These are phyloP conservation scores for Herpotrichia juniperi DNA, from an alignment of 2,329 filamentous ascomycete species.

Conservation along the genomic window DNA sequence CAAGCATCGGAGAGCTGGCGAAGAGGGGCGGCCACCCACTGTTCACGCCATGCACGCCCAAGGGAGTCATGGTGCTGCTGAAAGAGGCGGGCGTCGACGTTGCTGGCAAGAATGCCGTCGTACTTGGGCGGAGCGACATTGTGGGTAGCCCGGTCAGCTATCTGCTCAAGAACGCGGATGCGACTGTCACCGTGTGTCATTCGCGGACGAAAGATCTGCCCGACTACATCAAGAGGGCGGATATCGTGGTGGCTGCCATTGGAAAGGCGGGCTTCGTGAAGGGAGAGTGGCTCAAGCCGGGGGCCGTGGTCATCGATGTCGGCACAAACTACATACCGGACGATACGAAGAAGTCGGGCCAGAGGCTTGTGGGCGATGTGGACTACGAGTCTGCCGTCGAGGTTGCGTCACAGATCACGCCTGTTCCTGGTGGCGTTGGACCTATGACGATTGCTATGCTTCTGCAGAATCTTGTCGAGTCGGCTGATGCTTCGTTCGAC, in stretches of 20 bases:
- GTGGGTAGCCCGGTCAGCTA: slow-evolving; percentile 97
- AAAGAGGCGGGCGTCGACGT: slow-evolving; percentile 82
- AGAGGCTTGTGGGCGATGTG: slow-evolving; percentile 92
- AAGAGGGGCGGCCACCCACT: slow-evolving; percentile 90
- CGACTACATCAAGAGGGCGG: slow-evolving; percentile 78
- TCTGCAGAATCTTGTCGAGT: slow-evolving; percentile 90
- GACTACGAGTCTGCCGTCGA: slow-evolving; percentile 84
- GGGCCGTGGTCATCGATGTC: slow-evolving; percentile 95
- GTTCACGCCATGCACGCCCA: slow-evolving; percentile 94
- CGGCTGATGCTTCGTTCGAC: slow-evolving; percentile 81
- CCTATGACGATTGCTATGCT: slow-evolving; percentile 99
- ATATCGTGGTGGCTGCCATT: slow-evolving; percentile 91
- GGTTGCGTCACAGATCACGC: slow-evolving; percentile 91
- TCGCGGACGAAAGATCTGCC: slow-evolving; percentile 80
- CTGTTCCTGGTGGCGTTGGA: slow-evolving; percentile 93
- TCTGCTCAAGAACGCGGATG: slow-evolving; percentile 91
- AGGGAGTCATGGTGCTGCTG: slow-evolving; percentile 94
- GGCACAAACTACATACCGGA: slow-evolving; percentile 96
- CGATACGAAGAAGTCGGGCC: slow-evolving; percentile 85
- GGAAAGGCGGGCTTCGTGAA: slow-evolving; percentile 87
- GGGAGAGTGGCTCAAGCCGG: slow-evolving; percentile 93
- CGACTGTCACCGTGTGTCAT: slow-evolving; percentile 96
- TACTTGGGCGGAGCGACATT: slow-evolving; percentile 94
- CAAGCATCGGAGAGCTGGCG: slow-evolving; percentile 94
- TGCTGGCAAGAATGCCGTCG: slow-evolving; percentile 90